Conservation (phyloP, 1,284 basidiomycete genomes). For the Apiotrichum akiyoshidainum region DNA sequence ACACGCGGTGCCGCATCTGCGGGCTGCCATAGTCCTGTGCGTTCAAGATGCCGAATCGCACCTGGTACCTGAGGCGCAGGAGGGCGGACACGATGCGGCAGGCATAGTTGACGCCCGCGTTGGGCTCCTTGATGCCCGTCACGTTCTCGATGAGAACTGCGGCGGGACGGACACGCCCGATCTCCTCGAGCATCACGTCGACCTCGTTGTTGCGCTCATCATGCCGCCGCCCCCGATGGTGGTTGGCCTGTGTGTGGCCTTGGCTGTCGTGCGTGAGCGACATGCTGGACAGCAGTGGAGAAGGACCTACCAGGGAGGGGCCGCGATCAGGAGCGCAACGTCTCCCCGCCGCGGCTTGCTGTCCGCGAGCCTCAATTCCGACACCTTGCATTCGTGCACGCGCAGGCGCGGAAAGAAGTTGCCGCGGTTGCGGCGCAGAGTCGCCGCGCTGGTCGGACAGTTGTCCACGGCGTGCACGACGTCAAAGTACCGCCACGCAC, state of each 20-base stretch:
- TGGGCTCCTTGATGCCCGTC: conserved; percentile 26
- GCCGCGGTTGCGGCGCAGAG: conserved; percentile 15
- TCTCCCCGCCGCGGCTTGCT: neutral
- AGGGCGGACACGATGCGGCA: conserved; percentile 18
- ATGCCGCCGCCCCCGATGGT: conserved; percentile 3
- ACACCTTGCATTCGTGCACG: conserved; percentile 3
- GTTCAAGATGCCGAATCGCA: conserved; percentile 28
- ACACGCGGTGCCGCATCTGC: conserved; percentile 30
- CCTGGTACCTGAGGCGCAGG: conserved; percentile 27
- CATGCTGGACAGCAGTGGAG: neutral
- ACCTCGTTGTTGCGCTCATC: conserved; percentile 31
- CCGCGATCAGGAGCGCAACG: conserved; percentile 22
- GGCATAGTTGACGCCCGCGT: conserved; percentile 3
- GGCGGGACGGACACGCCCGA: conserved; percentile 24
- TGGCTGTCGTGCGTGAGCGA: conserved; percentile 23
- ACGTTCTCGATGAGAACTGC: conserved; percentile 40
- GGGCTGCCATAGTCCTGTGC: conserved; percentile 30
- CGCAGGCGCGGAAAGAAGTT: neutral
- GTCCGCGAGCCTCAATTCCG: neutral
- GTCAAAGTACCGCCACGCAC: conserved; percentile 22
- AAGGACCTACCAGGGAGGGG: conserved; percentile 35
- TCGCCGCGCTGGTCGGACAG: conserved; percentile 17
- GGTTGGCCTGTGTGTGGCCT: conserved; percentile 31
- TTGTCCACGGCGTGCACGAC: conserved; percentile 27
- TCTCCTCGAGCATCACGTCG: conserved; percentile 16